These are phyloP conservation scores for Incumbomyces delicatus DNA, from an alignment of 2,329 filamentous ascomycete species.

Conservation along the genomic window DNA sequence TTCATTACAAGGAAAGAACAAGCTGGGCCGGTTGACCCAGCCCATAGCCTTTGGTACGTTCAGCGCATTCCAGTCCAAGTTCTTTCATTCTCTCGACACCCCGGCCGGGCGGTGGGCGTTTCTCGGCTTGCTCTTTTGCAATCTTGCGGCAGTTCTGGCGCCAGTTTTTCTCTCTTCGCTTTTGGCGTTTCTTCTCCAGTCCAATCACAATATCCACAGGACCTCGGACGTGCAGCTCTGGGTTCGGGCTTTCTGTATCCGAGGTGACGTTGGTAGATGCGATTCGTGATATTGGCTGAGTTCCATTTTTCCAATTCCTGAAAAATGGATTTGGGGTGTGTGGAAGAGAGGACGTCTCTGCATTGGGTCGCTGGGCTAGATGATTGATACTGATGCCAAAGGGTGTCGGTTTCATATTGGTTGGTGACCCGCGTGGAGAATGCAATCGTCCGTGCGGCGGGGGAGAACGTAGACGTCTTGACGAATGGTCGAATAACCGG, in stretches of 20 bases:
- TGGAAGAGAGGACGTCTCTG: slow-evolving; percentile 72
- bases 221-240: slow-evolving; percentile 65
- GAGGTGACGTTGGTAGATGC: slow-evolving; percentile 16
- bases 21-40: slow-evolving; percentile 46
- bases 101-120: slow-evolving; percentile 66
- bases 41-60: slow-evolving; percentile 62
- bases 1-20: slow-evolving; percentile 57
- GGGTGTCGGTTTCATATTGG: slow-evolving; percentile 26
- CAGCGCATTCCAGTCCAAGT: slow-evolving; percentile 79
- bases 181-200: slow-evolving; percentile 84
- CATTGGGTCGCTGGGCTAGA: slow-evolving; percentile 52
- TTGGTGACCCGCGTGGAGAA: slow-evolving; percentile 39
- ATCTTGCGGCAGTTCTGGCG: slow-evolving; percentile 81
- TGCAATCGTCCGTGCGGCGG: slow-evolving; percentile 48
- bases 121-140: slow-evolving; percentile 55
- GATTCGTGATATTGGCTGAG: slow-evolving; percentile 22
- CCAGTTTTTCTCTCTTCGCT: slow-evolving; percentile 84
- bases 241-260: slow-evolving; percentile 20
- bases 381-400: slow-evolving; percentile 44
- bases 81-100: slow-evolving; percentile 90
- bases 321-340: slow-evolving; percentile 64
- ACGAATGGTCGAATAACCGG: slow-evolving; percentile 60
- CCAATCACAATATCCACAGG: slow-evolving; percentile 97
- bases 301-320: slow-evolving; percentile 27
- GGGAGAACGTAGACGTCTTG: slow-evolving; percentile 60